Percentiles rank a stretch among this genome's conserved stretches.
These are phyloP conservation scores for Stephanodiscus triporus DNA, from an alignment of 108 stramenopile genomes.

Conservation along the genomic window DNA sequence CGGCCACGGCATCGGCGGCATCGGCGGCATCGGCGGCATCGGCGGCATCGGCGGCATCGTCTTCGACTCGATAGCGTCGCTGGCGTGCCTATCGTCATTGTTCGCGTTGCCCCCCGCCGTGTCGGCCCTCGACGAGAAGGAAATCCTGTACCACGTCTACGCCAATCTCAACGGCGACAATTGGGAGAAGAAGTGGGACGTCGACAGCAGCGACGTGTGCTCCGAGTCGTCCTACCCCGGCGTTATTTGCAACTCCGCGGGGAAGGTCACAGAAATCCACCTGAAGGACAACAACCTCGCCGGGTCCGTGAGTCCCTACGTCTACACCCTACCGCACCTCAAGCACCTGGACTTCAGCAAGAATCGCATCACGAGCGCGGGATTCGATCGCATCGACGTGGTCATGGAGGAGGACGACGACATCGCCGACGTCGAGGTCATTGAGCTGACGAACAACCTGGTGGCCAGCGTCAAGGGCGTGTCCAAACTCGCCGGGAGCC, in stretches of 20 bases:
- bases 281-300: conserved; percentile 63
- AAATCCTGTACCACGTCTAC: conserved; percentile 33
- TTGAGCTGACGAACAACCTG: conserved; percentile 38
- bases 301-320: conserved; percentile 53
- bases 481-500: conserved; percentile 14
- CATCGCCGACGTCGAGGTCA: conserved; percentile 9
- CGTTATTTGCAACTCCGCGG: conserved; percentile 25
- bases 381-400: conserved; percentile 40
- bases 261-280: conserved; percentile 56
- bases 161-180: conserved; percentile 37
- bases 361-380: conserved; percentile 37
- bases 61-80: neutral
- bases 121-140: conserved; percentile 15
- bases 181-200: conserved; percentile 37
- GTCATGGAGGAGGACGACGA: conserved; percentile 1
- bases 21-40: neutral
- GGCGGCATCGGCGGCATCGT: neutral
- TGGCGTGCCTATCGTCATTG: conserved; percentile 3
- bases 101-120: neutral
- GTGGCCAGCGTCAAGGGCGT: conserved; percentile 38
- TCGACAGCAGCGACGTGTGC: conserved; percentile 16
- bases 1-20: conserved; percentile 1
- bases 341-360: conserved; percentile 32
- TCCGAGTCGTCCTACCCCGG: conserved; percentile 16
- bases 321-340: conserved; percentile 42